Percentiles rank a stretch among this genome's conserved stretches.
Conservation (phyloP, 148 eudicot genomes). For the Amaranthus hypochondriacus region DNA sequence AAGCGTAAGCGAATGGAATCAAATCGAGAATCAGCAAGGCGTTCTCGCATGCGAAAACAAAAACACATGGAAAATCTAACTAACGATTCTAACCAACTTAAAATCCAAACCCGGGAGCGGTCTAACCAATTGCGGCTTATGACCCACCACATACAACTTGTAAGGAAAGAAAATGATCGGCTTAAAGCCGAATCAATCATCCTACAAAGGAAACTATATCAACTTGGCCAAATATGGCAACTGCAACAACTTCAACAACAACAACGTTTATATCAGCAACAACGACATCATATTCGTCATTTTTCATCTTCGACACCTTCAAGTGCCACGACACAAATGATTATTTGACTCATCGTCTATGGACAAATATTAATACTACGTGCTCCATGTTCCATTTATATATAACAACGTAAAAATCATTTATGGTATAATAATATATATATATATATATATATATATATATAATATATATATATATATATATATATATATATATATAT, state of each 20-base stretch:
- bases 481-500: too few relatives aligned
- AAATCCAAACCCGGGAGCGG: slow-evolving; percentile 34
- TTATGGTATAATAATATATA: too few relatives aligned
- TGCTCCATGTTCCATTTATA: neutral
- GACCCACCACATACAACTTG: slow-evolving; percentile 23
- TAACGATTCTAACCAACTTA: slow-evolving; percentile 34
- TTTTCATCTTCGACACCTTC: neutral
- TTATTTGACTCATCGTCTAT: slow-evolving; percentile 6
- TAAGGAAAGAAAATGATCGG: slow-evolving; percentile 36
- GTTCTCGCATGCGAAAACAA: slow-evolving; percentile 59
- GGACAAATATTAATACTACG: neutral
- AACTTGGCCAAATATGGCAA: slow-evolving; percentile 30
- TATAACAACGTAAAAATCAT: neutral
- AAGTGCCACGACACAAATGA: slow-evolving; percentile 17
- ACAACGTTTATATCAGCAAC: slow-evolving; percentile 12
- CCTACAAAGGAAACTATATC: slow-evolving; percentile 37
- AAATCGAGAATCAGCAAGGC: slow-evolving; percentile 52
- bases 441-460: too few relatives aligned
- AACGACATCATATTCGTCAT: slow-evolving; percentile 1
- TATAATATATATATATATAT: too few relatives aligned
- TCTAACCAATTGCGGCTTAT: slow-evolving; percentile 34
- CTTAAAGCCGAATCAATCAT: slow-evolving; percentile 31
- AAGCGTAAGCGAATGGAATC: slow-evolving; percentile 55
- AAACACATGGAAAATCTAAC: slow-evolving; percentile 46
- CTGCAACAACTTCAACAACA: slow-evolving; percentile 22